Evolutionary conservation across 2,329 filamentous ascomycete genomes (phyloP).

Genomic region (Shiraia sp.): DNA sequence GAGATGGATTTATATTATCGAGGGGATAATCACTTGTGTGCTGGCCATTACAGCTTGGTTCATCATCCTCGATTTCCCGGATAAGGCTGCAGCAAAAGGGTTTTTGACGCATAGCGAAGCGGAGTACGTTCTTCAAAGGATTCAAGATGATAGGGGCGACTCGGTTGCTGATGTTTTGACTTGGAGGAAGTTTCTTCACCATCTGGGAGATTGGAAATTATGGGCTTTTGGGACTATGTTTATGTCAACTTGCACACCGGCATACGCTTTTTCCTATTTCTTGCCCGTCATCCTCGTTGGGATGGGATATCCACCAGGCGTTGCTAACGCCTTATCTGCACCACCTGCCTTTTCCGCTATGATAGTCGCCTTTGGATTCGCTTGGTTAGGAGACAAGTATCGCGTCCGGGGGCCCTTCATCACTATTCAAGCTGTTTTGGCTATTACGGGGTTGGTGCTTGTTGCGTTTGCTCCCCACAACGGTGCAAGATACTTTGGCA

Average conservation of each 20-base stretch:
- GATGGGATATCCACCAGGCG: slow-evolving; percentile 22
- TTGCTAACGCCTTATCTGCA: slow-evolving; percentile 23
- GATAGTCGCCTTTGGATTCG: slow-evolving; percentile 26
- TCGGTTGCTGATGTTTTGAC: slow-evolving; percentile 25
- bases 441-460: slow-evolving; percentile 28
- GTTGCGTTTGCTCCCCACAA: slow-evolving; percentile 27
- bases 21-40: slow-evolving; percentile 29
- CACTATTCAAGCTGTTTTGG: slow-evolving; percentile 20
- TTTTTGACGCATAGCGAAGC: slow-evolving; percentile 25
- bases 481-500: slow-evolving; percentile 30
- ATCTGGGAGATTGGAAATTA: slow-evolving; percentile 24
- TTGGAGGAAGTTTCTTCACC: slow-evolving; percentile 19
- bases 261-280: slow-evolving; percentile 33
- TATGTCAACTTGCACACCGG: slow-evolving; percentile 27
- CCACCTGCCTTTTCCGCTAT: slow-evolving; percentile 30
- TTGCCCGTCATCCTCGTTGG: slow-evolving; percentile 32
- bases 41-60: slow-evolving; percentile 30
- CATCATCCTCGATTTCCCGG: slow-evolving; percentile 34
- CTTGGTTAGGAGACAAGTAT: slow-evolving; percentile 31
- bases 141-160: slow-evolving; percentile 31
- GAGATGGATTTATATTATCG: slow-evolving; percentile 36
- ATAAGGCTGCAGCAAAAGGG: slow-evolving; percentile 26
- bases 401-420: slow-evolving; percentile 28
- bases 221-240: slow-evolving; percentile 29
- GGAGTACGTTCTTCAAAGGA: slow-evolving; percentile 19